phyloP scores from a whole-genome alignment of 345 rosid species.

The Corchorus capsularis region DNA sequence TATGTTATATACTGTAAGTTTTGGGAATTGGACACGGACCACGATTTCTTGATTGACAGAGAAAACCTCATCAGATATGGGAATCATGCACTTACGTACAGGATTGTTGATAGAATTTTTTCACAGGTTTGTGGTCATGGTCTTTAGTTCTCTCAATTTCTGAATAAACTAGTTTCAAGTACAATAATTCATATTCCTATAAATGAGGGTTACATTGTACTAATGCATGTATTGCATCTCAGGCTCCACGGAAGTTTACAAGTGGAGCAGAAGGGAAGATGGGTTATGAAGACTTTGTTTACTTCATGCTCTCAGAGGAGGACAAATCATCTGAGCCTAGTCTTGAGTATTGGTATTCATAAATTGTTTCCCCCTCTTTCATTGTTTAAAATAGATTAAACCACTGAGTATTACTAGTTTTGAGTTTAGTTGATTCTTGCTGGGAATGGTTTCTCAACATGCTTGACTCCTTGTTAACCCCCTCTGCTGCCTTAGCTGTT shows the following conservation, averaged over 20 bases:
- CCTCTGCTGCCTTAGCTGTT: no score
- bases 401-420: background rate
- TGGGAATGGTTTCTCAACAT: background rate
- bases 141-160: background rate
- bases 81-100: constrained; percentile 81
- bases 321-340: constrained; percentile 88
- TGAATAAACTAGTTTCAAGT: background rate
- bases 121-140: constrained; percentile 63
- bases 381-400: background rate
- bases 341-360: constrained; percentile 78
- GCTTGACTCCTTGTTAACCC: background rate
- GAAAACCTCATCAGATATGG: constrained; percentile 82
- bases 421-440: background rate
- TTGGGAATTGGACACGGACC: constrained; percentile 84
- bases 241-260: constrained; percentile 75
- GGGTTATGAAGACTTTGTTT: constrained; percentile 95
- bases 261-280: constrained; percentile 76
- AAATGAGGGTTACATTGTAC: background rate
- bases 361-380: background rate
- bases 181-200: background rate
- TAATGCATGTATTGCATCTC: constrained; percentile 25
- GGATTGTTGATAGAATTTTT: constrained; percentile 85
- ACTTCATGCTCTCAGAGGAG: constrained; percentile 89
- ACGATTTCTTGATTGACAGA: constrained; percentile 78
- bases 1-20: constrained; percentile 86